These are phyloP conservation scores for Fusarium verrucosum DNA, from an alignment of 2,329 filamentous ascomycete species.

Conservation along the genomic window DNA sequence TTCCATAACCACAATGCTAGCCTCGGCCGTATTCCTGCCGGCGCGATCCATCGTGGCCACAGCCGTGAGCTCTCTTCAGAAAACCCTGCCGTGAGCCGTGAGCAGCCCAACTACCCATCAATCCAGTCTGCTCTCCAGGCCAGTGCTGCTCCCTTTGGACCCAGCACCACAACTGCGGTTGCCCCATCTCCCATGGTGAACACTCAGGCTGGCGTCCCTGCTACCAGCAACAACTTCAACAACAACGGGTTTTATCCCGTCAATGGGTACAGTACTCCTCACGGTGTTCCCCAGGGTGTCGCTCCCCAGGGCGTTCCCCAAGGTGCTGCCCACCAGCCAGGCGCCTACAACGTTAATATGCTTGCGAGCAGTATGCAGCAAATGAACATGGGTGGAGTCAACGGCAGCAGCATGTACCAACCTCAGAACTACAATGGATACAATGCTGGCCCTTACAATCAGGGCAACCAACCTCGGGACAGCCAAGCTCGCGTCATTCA, in stretches of 20 bases:
- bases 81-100: constrained; percentile 53
- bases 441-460: constrained; percentile 59
- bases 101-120: constrained; percentile 64
- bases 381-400: constrained; percentile 64
- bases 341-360: constrained; percentile 55
- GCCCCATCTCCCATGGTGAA: constrained; percentile 44
- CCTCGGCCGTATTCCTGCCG: constrained; percentile 79
- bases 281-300: constrained; percentile 29
- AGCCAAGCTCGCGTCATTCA: constrained; percentile 80
- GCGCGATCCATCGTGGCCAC: constrained; percentile 72
- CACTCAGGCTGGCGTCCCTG: constrained; percentile 37
- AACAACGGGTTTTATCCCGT: constrained; percentile 48
- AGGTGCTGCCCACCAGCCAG: constrained; percentile 39
- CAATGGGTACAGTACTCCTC: constrained; percentile 46
- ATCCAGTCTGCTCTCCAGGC: constrained; percentile 80
- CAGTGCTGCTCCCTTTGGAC: constrained; percentile 81
- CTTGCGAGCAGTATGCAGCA: constrained; percentile 74
- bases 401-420: constrained; percentile 59
- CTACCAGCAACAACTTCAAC: constrained; percentile 46
- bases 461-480: constrained; percentile 70
- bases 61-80: constrained; percentile 74
- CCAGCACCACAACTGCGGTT: constrained; percentile 54
- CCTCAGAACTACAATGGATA: constrained; percentile 68
- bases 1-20: constrained; percentile 83
- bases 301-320: constrained; percentile 18